Evolutionary conservation across 768 basidiomycete genomes (phyloP), one percentile per base, ranked within the genome.

Genomic region (Mycena olivaceomarginata): DNA sequence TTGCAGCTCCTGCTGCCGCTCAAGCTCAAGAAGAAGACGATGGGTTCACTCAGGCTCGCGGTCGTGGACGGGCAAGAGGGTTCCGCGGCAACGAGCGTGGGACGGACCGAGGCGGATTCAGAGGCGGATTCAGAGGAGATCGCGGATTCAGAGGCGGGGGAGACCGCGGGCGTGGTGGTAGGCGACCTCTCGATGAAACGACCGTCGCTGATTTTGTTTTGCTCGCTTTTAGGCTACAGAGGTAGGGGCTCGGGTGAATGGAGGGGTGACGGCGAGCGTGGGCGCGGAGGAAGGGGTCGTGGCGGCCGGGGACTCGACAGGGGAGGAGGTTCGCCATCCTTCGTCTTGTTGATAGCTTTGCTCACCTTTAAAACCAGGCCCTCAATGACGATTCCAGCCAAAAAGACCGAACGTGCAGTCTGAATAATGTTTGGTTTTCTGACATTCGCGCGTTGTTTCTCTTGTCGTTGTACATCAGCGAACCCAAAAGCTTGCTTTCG

Each of bases 11-110:
- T 31, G 53, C 18, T n/a, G 37, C 74, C 22, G 82, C 79, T 18
- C 75, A n/a, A 82, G 74, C 72, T 51, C 80, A 78, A 57, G 84
- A 82, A 9, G 93, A 92, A 64, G 92, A 93, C 4, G 94, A 95
- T 48, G 94, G 94, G 6, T 95, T 95, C 82, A 90, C 84, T 2
- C 87, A 87, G 69, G 82, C 89, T 18, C 84, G 91, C 10, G 88
- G 89, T 65, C 89, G 89, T 56, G 89, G 91, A 67, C 90, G 91
- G 51, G 88, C 88, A 64, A 70, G 64, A 67, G 85, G 84, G 37
- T 84, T 82, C 65, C 82, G 86, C 41, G 87, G 85, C n/a, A 74
- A 69, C 56, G 69, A 77, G 22, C 80, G 78, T 64, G 79, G 72
- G 64, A 74, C 72, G 20, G 81, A 81, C 4, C 80, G 82, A 18